Evolutionary conservation across 148 eudicot species (phyloP), one percentile per base, ranked within the genome.

Genomic region (Rhododendron griersonianum): DNA sequence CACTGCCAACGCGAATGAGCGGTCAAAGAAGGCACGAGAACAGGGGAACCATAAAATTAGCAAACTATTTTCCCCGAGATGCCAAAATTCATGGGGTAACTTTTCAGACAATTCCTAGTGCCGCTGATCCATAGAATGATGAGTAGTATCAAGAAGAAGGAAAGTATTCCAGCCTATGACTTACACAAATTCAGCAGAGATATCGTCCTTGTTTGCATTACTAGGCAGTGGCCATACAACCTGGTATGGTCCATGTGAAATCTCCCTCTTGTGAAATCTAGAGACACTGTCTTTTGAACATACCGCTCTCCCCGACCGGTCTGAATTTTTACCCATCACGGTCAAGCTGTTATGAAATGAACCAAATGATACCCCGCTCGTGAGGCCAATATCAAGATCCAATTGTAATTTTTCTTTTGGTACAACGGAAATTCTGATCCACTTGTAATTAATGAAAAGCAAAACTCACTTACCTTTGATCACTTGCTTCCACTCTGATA

Each of bases 171-270:
- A 65, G 69, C 48, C 78, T 53, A 71, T 73, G 61, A 90, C 98
- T 91, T 92, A 95, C 98, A 91, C 89, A 85, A 95, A 89, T 87
- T 95, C 98, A 51, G 98, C 98, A 11, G 92, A 91, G 83, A 94
- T 88, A 37, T 83, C 55, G 33, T 91, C 92, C 89, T 87, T 94
- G 92, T 95, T 85, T 51, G 88, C 92, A 87, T 89, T 87, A 79
- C 86, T 37, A 4, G 98, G 95, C 74, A 94, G 92, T 23, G 95
- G 92, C 96, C 95, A 95, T 30, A 88, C 89, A 87, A 92, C 85
- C 67, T 86, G 92, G 86, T 87, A 95, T 3, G 92, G 92, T 79
- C 98, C 96, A 57, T 91, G 94, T 50, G 87, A 88, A 85, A 94
- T 94, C 88, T 94, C 95, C 89, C 83, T 91, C 87, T 88, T 94